A percentile compares a stretch with the other conserved stretches of the same genome.
phyloP scores from a whole-genome alignment of 2,329 filamentous ascomycete genomes.

The Curvularia hawaiiensis region DNA sequence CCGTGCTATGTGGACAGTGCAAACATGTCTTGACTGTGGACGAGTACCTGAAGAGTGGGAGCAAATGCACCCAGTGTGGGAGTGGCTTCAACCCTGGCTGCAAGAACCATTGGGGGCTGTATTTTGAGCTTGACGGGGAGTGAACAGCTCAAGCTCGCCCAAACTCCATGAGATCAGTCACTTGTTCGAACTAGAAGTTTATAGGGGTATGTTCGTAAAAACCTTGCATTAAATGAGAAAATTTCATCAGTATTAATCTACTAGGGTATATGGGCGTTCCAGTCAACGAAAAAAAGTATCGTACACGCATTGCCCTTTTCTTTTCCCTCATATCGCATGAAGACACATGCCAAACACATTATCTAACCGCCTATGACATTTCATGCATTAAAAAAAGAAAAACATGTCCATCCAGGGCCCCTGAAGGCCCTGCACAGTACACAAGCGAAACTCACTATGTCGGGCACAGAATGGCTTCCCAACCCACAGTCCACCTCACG shows the following conservation, averaged over 20 bases:
- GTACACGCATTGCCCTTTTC: neutral
- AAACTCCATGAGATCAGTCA: neutral
- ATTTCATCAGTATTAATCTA: neutral
- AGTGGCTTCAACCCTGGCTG: slow-evolving; percentile 44
- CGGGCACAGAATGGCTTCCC: slow-evolving; percentile 18
- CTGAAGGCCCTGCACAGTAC: neutral
- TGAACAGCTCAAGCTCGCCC: neutral
- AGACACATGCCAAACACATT: neutral
- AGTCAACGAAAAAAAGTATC: neutral
- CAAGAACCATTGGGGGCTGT: slow-evolving; percentile 42
- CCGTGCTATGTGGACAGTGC: slow-evolving; percentile 42
- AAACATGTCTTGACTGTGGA: slow-evolving; percentile 32
- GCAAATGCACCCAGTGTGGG: slow-evolving; percentile 33
- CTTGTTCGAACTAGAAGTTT: neutral
- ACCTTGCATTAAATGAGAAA: neutral
- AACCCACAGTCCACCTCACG: slow-evolving; percentile 68
- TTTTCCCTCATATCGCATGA: neutral
- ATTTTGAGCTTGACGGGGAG: slow-evolving; percentile 29
- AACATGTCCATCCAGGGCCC: neutral
- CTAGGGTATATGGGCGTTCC: neutral
- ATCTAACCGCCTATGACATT: neutral
- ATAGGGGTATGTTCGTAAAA: neutral
- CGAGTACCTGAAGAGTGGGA: slow-evolving; percentile 41
- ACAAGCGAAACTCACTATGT: slow-evolving; percentile 3
- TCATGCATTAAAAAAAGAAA: neutral